A percentile compares a stretch with the other conserved stretches of the same genome.
Conservation (phyloP, 495 filamentous ascomycete species). For the Talaromyces trachyspermus region DNA sequence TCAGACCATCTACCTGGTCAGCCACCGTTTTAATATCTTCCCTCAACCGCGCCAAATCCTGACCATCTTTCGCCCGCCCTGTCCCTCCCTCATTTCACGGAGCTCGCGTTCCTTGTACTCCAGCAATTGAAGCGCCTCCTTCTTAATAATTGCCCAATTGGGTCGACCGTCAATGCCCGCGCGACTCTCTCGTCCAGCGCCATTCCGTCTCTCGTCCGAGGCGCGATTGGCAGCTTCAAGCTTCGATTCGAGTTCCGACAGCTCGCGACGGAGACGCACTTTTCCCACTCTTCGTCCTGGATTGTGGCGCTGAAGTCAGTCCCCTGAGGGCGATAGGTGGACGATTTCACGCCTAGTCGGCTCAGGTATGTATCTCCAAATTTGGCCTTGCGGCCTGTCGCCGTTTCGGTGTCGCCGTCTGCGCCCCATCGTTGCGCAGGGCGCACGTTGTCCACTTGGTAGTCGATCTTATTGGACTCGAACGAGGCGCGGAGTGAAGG, state of each 20-base stretch:
- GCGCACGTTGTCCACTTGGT: conserved; percentile 71
- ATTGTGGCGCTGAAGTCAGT: conserved; percentile 81
- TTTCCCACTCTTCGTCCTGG: conserved; percentile 91
- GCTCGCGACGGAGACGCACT: conserved; percentile 84
- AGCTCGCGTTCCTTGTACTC: conserved; percentile 45
- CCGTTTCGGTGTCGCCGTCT: conserved; percentile 62
- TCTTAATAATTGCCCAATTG: conserved; percentile 72
- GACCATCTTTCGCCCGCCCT: conserved; percentile 38
- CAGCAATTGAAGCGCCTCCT: conserved; percentile 84
- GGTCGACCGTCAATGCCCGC: conserved; percentile 43
- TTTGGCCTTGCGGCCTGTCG: conserved; percentile 82
- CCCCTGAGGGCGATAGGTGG: conserved; percentile 58
- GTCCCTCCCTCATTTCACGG: conserved; percentile 39
- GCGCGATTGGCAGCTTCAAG: conserved; percentile 67
- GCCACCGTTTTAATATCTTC: conserved; percentile 43
- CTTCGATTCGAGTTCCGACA: conserved; percentile 79
- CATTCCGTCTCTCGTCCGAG: conserved; percentile 42
- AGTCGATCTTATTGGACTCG: conserved; percentile 90
- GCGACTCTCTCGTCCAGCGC: conserved; percentile 48
- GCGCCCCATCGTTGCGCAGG: conserved; percentile 61
- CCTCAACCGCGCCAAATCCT: conserved; percentile 31
- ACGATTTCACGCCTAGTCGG: conserved; percentile 72
- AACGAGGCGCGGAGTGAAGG: conserved; percentile 84
- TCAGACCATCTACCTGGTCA: conserved; percentile 47
- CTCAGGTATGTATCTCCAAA: conserved; percentile 96